Conservation (phyloP, 2,329 filamentous ascomycete species). For the Exophiala dermatitidis region DNA sequence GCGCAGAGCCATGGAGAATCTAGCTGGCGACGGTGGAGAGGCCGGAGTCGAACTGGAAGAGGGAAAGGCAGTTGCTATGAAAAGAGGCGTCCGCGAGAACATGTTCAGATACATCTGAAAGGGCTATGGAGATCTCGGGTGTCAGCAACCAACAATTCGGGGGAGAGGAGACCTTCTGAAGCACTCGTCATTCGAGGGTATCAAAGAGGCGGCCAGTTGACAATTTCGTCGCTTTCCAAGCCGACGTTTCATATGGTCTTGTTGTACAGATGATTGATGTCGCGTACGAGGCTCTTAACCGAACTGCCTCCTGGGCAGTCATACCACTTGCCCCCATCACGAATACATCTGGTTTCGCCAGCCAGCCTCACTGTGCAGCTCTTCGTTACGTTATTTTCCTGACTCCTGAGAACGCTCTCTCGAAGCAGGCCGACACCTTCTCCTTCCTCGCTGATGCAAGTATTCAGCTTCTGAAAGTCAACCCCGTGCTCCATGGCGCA, state of each 20-base stretch:
- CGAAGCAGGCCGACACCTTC: slow-evolving; percentile 46
- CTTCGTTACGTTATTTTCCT: slow-evolving; percentile 56
- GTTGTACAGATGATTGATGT: slow-evolving; percentile 64
- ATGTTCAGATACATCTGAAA: slow-evolving; percentile 52
- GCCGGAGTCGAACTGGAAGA: slow-evolving; percentile 69
- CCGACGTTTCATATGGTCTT: slow-evolving; percentile 28
- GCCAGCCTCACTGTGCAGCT: slow-evolving; percentile 76
- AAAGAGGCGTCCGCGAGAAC: slow-evolving; percentile 64
- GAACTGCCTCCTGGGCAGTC: slow-evolving; percentile 32
- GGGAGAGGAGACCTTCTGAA: no score
- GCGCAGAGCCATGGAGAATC: slow-evolving; percentile 55
- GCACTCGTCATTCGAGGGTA: slow-evolving; percentile 8
- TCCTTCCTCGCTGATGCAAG: slow-evolving; percentile 59
- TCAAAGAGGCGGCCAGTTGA: slow-evolving; percentile 3
- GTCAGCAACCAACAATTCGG: background rate
- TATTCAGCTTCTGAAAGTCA: slow-evolving; percentile 71
- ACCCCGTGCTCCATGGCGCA: slow-evolving; percentile 89
- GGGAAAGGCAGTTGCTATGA: slow-evolving; percentile 64
- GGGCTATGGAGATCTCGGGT: background rate
- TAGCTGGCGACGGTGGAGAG: slow-evolving; percentile 63
- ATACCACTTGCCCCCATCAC: slow-evolving; percentile 56
- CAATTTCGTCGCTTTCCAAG: background rate
- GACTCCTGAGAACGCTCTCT: slow-evolving; percentile 46
- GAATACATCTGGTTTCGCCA: slow-evolving; percentile 73
- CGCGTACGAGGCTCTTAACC: slow-evolving; percentile 60